Conservation (phyloP, 306 rosid species). For the Quercus glauca region DNA sequence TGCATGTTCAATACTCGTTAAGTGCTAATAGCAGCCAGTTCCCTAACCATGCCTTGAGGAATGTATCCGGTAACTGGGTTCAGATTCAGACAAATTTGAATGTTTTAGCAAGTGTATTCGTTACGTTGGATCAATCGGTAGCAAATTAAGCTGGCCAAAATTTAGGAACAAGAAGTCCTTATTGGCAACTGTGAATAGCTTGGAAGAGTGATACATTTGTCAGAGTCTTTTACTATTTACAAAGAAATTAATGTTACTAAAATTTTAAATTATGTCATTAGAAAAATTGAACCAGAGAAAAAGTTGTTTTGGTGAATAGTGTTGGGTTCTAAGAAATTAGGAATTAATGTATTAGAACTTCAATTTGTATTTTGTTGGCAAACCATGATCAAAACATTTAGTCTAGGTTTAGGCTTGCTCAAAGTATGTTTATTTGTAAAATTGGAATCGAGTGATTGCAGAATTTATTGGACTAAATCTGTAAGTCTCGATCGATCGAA, state of each 20-base stretch:
- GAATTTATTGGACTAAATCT: too few relatives aligned
- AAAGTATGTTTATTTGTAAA: too few relatives aligned
- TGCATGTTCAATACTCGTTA: slow-evolving; percentile 68
- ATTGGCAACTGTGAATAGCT: slow-evolving; percentile 35
- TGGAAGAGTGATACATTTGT: neutral
- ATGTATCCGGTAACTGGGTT: slow-evolving; percentile 56
- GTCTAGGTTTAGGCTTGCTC: too few relatives aligned
- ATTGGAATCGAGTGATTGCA: too few relatives aligned
- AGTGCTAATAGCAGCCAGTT: slow-evolving; percentile 27
- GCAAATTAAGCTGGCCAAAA: slow-evolving; percentile 10
- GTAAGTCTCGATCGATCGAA: too few relatives aligned
- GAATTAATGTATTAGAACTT: too few relatives aligned
- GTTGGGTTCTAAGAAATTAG: too few relatives aligned
- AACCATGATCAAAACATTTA: too few relatives aligned
- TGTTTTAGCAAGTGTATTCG: slow-evolving; percentile 48
- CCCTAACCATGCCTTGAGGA: slow-evolving; percentile 58
- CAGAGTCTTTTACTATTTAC: neutral
- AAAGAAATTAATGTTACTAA: neutral
- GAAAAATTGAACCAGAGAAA: neutral
- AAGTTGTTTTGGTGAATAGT: neutral
- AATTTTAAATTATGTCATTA: neutral
- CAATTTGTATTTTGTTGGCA: too few relatives aligned
- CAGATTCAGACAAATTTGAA: slow-evolving; percentile 55
- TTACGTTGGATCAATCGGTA: slow-evolving; percentile 59
- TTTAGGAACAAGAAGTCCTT: neutral